These are phyloP conservation scores for Ichthyophonus hoferi DNA, from an alignment of 208 protist genomes.

Conservation along the genomic window DNA sequence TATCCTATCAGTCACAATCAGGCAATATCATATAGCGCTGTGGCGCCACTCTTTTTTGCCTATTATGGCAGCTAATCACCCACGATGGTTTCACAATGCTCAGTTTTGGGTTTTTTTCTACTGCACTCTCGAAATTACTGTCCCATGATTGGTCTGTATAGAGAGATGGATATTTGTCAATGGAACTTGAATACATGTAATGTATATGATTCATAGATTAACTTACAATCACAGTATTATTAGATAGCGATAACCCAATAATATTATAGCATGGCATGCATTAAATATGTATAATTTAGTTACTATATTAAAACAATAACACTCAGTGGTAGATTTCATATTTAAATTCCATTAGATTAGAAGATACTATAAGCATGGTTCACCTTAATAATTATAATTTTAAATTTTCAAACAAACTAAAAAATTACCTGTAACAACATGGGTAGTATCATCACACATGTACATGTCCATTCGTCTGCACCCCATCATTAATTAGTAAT, in stretches of 20 bases:
- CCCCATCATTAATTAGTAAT: neutral
- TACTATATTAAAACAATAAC: no score
- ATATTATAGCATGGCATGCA: no score
- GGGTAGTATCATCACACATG: neutral
- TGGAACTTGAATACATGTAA: neutral
- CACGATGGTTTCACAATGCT: neutral
- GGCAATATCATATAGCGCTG: neutral
- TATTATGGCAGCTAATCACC: neutral
- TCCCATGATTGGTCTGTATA: neutral
- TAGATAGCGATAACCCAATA: no score
- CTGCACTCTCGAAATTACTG: neutral
- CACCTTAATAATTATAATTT: no score
- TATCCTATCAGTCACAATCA: no score
- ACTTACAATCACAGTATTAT: no score
- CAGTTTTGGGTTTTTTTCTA: neutral
- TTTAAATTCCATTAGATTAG: no score
- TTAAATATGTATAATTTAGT: no score
- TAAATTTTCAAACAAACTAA: no score
- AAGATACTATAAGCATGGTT: no score
- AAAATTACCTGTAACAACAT: neutral
- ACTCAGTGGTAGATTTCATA: no score
- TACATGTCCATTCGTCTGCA: neutral
- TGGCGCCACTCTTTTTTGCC: neutral
- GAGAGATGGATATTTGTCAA: neutral
- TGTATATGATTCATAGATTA: no score